Percentiles rank a stretch among this genome's conserved stretches.
These are phyloP conservation scores for Tulasnella sp. DNA, from an alignment of 768 basidiomycete genomes.

Conservation along the genomic window DNA sequence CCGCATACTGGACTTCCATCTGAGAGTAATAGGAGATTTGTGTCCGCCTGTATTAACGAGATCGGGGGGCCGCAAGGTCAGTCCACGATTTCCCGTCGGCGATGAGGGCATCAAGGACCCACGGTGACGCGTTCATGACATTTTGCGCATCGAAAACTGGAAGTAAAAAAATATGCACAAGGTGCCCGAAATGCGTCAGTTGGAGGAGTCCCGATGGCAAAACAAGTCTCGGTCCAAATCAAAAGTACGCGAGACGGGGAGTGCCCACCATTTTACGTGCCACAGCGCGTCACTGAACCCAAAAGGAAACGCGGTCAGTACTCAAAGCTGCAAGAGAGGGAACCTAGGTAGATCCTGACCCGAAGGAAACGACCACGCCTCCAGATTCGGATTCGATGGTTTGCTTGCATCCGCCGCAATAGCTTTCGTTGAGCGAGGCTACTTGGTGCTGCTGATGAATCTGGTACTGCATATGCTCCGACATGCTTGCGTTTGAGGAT, in stretches of 20 bases:
- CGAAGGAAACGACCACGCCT: slow-evolving; percentile 84
- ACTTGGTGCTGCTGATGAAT: not conserved
- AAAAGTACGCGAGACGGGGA: slow-evolving; percentile 15
- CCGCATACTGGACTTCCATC: slow-evolving; percentile 98
- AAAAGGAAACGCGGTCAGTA: slow-evolving; percentile 36
- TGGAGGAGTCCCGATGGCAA: not conserved
- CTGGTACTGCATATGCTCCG: not conserved
- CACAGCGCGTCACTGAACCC: slow-evolving; percentile 81
- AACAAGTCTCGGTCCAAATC: slow-evolving; percentile 18
- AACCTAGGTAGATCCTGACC: slow-evolving; percentile 57
- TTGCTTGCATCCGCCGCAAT: slow-evolving; percentile 79
- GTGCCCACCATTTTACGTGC: slow-evolving; percentile 72
- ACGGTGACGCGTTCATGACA: slow-evolving; percentile 75
- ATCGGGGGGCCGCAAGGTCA: slow-evolving; percentile 39
- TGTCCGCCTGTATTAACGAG: slow-evolving; percentile 62
- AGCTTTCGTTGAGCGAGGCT: slow-evolving; percentile 18
- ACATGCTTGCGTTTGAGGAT: not conserved
- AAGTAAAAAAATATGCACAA: slow-evolving; percentile 31
- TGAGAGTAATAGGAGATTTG: slow-evolving; percentile 93
- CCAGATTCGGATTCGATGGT: slow-evolving; percentile 72
- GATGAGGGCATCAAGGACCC: not conserved
- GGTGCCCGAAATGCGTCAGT: not conserved
- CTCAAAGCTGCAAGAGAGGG: slow-evolving; percentile 21
- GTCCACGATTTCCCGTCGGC: not conserved
- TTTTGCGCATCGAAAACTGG: slow-evolving; percentile 91